Base-by-base conservation (phyloP, 192 early-diverging fungal genomes). In the Phlyctochytrium bullatum region DNA sequence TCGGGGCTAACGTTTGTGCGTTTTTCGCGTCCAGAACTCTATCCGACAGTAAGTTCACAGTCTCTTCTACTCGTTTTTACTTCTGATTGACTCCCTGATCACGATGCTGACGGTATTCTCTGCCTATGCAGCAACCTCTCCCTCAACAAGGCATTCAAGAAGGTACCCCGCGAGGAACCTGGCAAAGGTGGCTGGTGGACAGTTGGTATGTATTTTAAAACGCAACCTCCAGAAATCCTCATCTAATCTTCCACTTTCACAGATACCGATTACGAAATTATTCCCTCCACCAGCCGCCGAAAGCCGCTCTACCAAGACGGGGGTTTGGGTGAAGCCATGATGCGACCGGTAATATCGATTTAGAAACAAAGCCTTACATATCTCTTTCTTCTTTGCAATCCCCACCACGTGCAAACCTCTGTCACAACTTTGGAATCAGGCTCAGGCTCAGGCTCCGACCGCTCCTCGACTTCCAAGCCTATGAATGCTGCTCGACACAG, bases 111-210 rank as follows among this genome's bases (percentile, higher is more conserved):
- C n/a, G n/a, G n/a, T n/a, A n/a, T n/a, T n/a, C n/a, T n/a, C n/a
- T n/a, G n/a, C n/a, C n/a, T n/a, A n/a, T n/a, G 92, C 59, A 96
- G 97, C 79, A 98, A 97, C 72, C 82, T 98, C 28, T 95, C 94
- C 16, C 82, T 98, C 57, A 96, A 97, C 81, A 93, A 93, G 69
- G 89, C 89, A 17, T 98, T 98, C 82, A 81, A 96, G 25, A 91
- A 92, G 60, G 89, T 96, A 30, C 89, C 90, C 59, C 82, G 95
- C 4, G 87, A 86, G 35, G 94, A 96, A 72, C 89, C 91, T 17
- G 95, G 95, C 24, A 97, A 97, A 72, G 95, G 95, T 4, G 90
- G 93, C 31, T 95, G 92, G 72, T 97, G 94, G 96, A 89, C 94
- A 1, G 91, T 97, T 58, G 93, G 93, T 69, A 59, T 68, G 65